Base-by-base conservation (phyloP, 257 asterid species). In the Nyctanthes arbortristis region DNA sequence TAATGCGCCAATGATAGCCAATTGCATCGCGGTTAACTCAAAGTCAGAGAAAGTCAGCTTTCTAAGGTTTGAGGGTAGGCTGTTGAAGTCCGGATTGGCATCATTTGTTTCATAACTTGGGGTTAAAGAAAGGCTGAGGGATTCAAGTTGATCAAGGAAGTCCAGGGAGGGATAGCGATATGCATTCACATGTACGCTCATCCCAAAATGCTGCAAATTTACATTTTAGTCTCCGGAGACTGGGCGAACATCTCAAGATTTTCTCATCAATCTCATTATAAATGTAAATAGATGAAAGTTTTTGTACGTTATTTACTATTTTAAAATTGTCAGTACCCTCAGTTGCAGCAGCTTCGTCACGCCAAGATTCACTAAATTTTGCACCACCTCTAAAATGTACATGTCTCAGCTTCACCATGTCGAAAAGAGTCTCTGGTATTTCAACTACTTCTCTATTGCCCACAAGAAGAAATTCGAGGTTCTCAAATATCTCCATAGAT, bases 171-270 rank as follows among this genome's bases (percentile, higher is more conserved):
- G 35, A 63, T 29, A 40, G 27, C 36, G 60, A 61, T 7, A 7
- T 2, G 20, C 29, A 0, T 25, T 33, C 29, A 7, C 4, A 4
- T 1, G 8, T 49, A 33, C n/a, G n/a, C n/a, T n/a, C 39, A 0
- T 5, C 12, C 29, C 22, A 12, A 2, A 11, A n/a, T 1, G 18
- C 20, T 30, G 4, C 5, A 24, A 8, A 64, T 8, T 0, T 7
- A 58, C 78, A 63, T 52, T 58, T 67, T 60, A 70, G 71, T 52
- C 29, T 49, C 57, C 47, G 72, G 28, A 77, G 68, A 56, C 31
- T 43, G 35, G 65, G 68, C 25, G 63, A 58, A 22, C 55, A 31
- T 59, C 62, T 73, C 58, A 67, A 37, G 61, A 63, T 68, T 65
- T 72, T 52, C 47, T 72, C 63, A 67, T 72, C 81, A 25, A 63